These are phyloP conservation scores for Camelina sativa DNA, from an alignment of 345 rosid species.

Conservation along the genomic window DNA sequence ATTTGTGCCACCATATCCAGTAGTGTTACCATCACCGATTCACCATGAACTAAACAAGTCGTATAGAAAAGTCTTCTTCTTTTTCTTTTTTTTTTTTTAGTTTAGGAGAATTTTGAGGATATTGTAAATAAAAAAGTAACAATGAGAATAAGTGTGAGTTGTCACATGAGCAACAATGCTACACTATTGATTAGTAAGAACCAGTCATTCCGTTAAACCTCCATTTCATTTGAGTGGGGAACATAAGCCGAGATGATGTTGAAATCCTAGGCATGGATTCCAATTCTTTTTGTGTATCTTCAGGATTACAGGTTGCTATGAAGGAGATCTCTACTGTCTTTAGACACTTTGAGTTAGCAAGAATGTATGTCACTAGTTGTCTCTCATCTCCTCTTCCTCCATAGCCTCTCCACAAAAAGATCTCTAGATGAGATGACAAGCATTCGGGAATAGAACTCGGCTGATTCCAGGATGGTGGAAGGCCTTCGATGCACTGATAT, in stretches of 20 bases:
- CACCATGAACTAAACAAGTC: too few relatives aligned
- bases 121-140: too few relatives aligned
- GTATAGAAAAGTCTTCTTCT: too few relatives aligned
- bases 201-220: too few relatives aligned
- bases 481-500: neutral
- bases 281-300: neutral
- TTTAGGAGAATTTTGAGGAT: too few relatives aligned
- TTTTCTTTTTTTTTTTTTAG: too few relatives aligned
- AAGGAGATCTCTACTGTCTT: constrained; percentile 1
- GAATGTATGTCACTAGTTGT: neutral
- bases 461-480: constrained; percentile 1
- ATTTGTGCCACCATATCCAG: too few relatives aligned
- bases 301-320: neutral
- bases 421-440: constrained; percentile 15
- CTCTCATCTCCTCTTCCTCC: constrained; percentile 8
- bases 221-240: neutral
- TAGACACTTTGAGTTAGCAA: constrained; percentile 7
- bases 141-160: too few relatives aligned
- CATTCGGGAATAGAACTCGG: neutral
- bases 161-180: too few relatives aligned
- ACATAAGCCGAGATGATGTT: neutral
- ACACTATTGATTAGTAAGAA: too few relatives aligned
- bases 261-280: constrained; percentile 15
- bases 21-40: too few relatives aligned
- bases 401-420: neutral